These are phyloP conservation scores for Nemania abortiva DNA, from an alignment of 2,329 filamentous ascomycete species.

Conservation along the genomic window DNA sequence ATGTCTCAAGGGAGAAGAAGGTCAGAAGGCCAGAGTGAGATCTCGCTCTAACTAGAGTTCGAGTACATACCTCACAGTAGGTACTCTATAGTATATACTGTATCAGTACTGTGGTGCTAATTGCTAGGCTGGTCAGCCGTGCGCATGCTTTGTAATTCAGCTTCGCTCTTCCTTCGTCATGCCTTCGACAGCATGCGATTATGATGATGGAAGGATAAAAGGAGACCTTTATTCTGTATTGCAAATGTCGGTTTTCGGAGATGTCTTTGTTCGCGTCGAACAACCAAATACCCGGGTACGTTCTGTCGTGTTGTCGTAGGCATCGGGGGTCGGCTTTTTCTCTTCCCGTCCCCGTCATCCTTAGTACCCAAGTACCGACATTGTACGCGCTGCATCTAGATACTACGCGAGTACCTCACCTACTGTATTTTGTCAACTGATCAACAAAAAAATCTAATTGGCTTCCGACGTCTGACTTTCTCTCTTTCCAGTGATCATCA, in stretches of 20 bases:
- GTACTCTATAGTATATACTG: not conserved
- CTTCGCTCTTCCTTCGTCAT: not conserved
- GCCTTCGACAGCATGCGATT: not conserved
- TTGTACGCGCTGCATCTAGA: not conserved
- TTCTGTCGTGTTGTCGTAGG: not conserved
- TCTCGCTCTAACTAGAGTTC: not conserved
- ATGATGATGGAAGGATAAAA: not conserved
- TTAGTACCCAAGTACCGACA: too few species aligned
- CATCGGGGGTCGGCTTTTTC: slow-evolving; percentile 27
- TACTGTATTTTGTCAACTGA: not conserved
- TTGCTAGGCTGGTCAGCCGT: not conserved
- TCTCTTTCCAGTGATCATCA: not conserved
- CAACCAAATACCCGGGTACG: not conserved
- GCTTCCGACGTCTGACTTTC: too few species aligned
- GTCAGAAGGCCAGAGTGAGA: too few species aligned
- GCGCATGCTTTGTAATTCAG: not conserved
- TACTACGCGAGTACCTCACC: not conserved
- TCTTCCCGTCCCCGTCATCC: slow-evolving; percentile 18
- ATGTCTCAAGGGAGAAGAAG: not conserved
- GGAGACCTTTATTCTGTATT: not conserved
- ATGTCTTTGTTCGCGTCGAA: not conserved
- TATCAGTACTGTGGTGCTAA: not conserved
- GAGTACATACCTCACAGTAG: not conserved
- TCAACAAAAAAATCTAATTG: too few species aligned
- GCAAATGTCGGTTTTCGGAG: not conserved